A percentile compares a stretch with the other conserved stretches of the same genome.
Evolutionary conservation across 169 alveolate genomes (phyloP).

Genomic region (Amoebophrya sp.): DNA sequence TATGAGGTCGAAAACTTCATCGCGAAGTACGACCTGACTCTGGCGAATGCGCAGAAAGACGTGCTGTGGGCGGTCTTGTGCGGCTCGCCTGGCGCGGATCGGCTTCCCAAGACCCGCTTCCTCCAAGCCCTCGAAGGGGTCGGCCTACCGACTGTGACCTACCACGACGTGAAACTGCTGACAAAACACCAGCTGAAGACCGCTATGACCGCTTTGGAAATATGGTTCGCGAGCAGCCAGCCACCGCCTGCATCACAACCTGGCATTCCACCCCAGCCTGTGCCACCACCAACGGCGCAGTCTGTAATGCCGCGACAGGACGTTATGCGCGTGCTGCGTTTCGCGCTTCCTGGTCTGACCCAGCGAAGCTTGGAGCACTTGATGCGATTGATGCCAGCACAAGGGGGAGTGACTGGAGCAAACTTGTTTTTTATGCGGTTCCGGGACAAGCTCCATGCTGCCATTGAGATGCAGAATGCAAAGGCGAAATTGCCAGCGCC

Average conservation of each 20-base stretch:
- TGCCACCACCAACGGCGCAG: background rate
- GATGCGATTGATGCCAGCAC: background rate
- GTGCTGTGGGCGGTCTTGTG: background rate
- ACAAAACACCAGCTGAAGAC: background rate
- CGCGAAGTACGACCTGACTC: background rate
- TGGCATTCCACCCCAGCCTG: too few relatives aligned
- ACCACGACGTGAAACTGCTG: background rate
- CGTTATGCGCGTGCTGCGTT: background rate
- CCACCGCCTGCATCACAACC: too few relatives aligned
- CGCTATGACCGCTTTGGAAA: background rate
- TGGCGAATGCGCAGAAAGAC: background rate
- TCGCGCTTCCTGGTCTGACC: background rate
- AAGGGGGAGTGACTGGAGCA: background rate
- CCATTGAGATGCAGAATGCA: background rate
- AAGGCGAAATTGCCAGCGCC: background rate
- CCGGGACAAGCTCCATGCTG: background rate
- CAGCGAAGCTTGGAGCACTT: background rate
- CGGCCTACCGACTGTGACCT: background rate
- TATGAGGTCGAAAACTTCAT: background rate
- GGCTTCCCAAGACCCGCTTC: background rate
- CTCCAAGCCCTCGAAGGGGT: background rate
- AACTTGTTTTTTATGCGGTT: background rate
- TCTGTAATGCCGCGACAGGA: background rate
- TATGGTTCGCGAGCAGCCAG: background rate
- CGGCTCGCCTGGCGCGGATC: background rate